Evolutionary conservation across 768 basidiomycete species (phyloP), one percentile per base, ranked within the genome.

Genomic region (Suillus decipiens): DNA sequence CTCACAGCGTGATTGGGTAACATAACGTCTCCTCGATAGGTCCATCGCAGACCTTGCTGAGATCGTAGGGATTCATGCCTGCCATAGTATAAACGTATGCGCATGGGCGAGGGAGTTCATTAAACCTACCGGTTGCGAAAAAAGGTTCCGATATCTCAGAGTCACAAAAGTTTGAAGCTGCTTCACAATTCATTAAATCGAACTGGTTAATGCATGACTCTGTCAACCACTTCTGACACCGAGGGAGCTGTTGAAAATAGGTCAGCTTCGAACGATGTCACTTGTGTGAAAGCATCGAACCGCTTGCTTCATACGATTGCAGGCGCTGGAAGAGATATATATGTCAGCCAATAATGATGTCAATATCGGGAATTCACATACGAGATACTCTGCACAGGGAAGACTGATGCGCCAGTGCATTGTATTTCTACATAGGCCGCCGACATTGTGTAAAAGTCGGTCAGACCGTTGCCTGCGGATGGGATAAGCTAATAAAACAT

Each of bases 161-260:
- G 34, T 83, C 77, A 71, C 93, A 95, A 71, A 93, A 93, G 45
- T 66, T 72, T 54, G 83, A 78, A 8, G 92, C 90, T 17, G 87
- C 90, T 10, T 79, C 76, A 67, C 93, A 95, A 66, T 82, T 80
- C 64, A 90, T 83, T 7, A 78, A 72, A 70, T 95, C 92, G 64
- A 87, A 89, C 15, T 76, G 77, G 62, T 90, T 82, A 50, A 93
- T 78, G 66, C 93, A 95, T 41, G 80, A 79, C 39, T 80, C 76
- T 19, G 81, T 74, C 64, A 88, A 79, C 65, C 81, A 81, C 64
- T 81, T 81, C 66, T 86, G 76, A 73, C 93, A 95, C 43, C 87
- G 84, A 34, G 90, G 89, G 15, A 93, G 78, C 88, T 90, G 66
- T 31, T n/a, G 8, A 47, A 19, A 63, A 28, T 42, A 41, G 17